Base-by-base conservation (phyloP, 371 early-diverging fungal species). In the Mortierella sp. region DNA sequence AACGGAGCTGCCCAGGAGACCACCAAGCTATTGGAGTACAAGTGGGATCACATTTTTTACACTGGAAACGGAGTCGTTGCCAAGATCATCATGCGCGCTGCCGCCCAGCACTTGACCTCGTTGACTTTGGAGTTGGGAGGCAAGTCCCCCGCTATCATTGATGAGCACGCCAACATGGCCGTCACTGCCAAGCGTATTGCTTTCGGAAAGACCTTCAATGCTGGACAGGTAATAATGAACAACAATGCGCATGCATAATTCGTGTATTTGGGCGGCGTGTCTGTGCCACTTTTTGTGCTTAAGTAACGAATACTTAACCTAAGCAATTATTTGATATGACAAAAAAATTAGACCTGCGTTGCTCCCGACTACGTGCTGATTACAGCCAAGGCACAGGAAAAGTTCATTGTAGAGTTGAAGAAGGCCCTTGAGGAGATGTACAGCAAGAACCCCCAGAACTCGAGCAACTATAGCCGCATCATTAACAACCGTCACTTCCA, bases 51-150 rank as follows among this genome's bases (percentile, higher is more conserved):
- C 82, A 96, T 96, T 88, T 95, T 96, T 70, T 98, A 96, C 88
- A 98, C 98, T 16, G 98, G 98, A 77, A 95, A 92, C 81, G 91
- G 92, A 38, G 45, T 73, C 8, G 97, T 98, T 11, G 98, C 94
- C 75, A 93, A 92, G 82, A 91, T 97, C 50, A 91, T 97, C 47
- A 94, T 94, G 91, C 81, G 78, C 50, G 96, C 96, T 9, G 97
- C 97, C 16, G 90, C 95, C 28, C 89, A 95, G 78, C 88, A 94
- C 76, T 89, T 96, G 75, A 92, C 96, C 21, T 91, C 94, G 31
- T 91, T 95, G 16, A 95, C 96, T n/a, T 90, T 97, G 70, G 97
- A 97, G 88, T 90, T 97, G 52, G 97, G 97, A 73, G 97, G 97
- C 74, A 98, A 98, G 87, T 91, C 92, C 21, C 99, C 98, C 16